Base-by-base conservation (phyloP, 495 filamentous ascomycete genomes). In the Tuber aestivum region DNA sequence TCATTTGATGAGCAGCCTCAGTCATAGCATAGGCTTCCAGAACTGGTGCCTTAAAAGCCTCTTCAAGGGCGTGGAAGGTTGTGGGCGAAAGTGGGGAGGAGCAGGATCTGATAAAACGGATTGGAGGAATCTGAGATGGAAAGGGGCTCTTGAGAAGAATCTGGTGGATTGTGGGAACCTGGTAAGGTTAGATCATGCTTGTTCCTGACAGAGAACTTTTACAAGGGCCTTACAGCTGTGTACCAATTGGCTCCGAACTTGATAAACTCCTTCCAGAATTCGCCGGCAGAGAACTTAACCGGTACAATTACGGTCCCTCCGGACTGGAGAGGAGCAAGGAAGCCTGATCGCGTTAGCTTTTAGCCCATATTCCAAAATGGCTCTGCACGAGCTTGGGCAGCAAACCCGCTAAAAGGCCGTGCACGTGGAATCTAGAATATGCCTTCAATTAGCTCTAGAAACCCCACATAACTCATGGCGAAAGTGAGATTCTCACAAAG, bases 11-110 rank as follows among this genome's bases (percentile, higher is more conserved):
- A 16, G 93, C 91, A 37, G 91, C 93, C 84, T 96, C 93, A 41
- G 93, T 96, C 93, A 96, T 96, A 75, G 93, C 93, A 83, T 96
- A 96, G 20, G 93, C 93, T 83, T 96, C 93, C 16, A 96, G 87
- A 5, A 96, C 93, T 5, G 93, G 93, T 1, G 93, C 91, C 42
- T 89, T 85, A 84, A 92, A 91, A 9, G 89, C 85, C 72, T 87
- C 84, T 78, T 95, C 93, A 5, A 95, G 87, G 69, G 90, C 88
- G 76, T 93, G 86, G 85, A 94, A 94, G 70, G 88, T 89, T 71
- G 91, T 91, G 0, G 93, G 93, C 0, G 91, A 91, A 32, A 95
- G 85, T 0, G 93, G 93, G 12, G 91, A 93, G 44, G 92, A 94
- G 85, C 93, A 95, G 4, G 92, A 95, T 71, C 93, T 88, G 83